Evolutionary conservation across 495 filamentous ascomycete species (phyloP).

Genomic region (Aspergillus haitiensis): DNA sequence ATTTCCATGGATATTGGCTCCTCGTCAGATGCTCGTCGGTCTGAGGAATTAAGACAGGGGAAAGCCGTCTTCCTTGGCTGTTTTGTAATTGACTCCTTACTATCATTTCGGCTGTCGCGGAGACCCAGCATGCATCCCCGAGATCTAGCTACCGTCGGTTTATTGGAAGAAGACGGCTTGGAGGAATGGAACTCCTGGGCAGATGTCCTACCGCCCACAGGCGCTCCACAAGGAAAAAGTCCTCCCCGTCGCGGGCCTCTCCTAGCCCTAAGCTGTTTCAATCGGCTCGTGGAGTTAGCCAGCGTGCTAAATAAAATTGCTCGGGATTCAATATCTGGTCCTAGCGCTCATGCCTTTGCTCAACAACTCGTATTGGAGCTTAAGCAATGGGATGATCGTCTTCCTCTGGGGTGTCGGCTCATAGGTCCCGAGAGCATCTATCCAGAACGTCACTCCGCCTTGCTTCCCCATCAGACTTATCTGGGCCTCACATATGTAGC

Average conservation of each 20-base stretch:
- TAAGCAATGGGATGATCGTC: conserved; percentile 42
- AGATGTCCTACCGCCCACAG: conserved; percentile 49
- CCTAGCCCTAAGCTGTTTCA: conserved; percentile 63
- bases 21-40: conserved; percentile 30
- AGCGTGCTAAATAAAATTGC: conserved; percentile 49
- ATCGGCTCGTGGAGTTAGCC: conserved; percentile 52
- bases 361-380: conserved; percentile 44
- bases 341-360: conserved; percentile 36
- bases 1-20: conserved; percentile 49
- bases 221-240: conserved; percentile 30
- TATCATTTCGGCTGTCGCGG: conserved; percentile 56
- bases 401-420: conserved; percentile 45
- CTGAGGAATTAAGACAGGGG: conserved; percentile 44
- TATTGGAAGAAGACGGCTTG: conserved; percentile 61
- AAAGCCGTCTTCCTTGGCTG: conserved; percentile 60
- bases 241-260: conserved; percentile 52
- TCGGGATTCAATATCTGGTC: conserved; percentile 34
- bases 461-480: conserved; percentile 53
- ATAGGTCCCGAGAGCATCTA: conserved; percentile 45
- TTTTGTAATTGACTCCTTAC: conserved; percentile 64
- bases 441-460: conserved; percentile 42
- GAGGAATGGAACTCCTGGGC: conserved; percentile 76
- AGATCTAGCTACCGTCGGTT: conserved; percentile 45
- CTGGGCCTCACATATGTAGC: conserved; percentile 48
- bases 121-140: conserved; percentile 54